phyloP scores from a whole-genome alignment of 2,329 filamentous ascomycete genomes.

The Orbilia quercus region DNA sequence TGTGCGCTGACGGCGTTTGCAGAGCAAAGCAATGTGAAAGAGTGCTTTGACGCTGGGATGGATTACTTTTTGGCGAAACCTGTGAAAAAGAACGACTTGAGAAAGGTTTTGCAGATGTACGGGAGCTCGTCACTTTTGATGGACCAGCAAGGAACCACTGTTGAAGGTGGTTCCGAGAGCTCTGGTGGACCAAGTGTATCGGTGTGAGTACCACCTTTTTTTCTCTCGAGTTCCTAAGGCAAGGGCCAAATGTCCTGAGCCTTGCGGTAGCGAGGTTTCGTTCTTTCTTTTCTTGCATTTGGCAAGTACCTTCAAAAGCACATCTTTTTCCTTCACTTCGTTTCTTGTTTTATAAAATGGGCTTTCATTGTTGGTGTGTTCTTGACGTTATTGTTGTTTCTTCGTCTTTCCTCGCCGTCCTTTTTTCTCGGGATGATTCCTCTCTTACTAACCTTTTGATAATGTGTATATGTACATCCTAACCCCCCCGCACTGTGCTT shows the following conservation, averaged over 20 bases:
- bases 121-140: constrained; percentile 50
- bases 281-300: constrained; percentile 20
- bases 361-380: constrained; percentile 34
- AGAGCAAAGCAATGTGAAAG: constrained; percentile 87
- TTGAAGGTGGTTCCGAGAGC: background rate
- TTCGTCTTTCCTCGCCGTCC: background rate
- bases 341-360: constrained; percentile 24
- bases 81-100: constrained; percentile 58
- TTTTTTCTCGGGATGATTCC: constrained; percentile 20
- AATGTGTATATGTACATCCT: constrained; percentile 26
- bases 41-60: constrained; percentile 90
- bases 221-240: background rate
- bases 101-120: constrained; percentile 58
- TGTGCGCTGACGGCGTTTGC: constrained; percentile 91
- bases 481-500: background rate
- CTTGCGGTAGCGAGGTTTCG: too few relatives aligned
- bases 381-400: constrained; percentile 7
- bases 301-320: constrained; percentile 44
- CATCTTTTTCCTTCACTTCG: constrained; percentile 41
- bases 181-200: constrained; percentile 1
- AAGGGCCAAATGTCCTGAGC: background rate
- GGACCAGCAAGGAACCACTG: constrained; percentile 3
- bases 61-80: constrained; percentile 83
- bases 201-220: constrained; percentile 16
- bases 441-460: constrained; percentile 8